These are phyloP conservation scores for Coffea canephora DNA, from an alignment of 257 asterid genomes.

Conservation along the genomic window DNA sequence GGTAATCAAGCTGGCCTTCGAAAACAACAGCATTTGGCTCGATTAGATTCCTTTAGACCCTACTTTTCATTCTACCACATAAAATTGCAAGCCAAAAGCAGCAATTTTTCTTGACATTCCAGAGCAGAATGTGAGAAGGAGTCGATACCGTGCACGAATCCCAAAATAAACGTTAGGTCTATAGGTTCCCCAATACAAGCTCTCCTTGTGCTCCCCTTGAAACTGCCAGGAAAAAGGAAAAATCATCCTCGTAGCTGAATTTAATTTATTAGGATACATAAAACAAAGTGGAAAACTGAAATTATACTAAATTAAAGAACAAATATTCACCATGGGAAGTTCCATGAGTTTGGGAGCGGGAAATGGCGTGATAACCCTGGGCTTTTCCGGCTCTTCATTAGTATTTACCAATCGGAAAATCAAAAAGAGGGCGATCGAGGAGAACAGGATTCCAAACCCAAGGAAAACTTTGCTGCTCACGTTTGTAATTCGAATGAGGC, in stretches of 20 bases:
- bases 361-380: constrained; percentile 80
- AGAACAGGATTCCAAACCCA: constrained; percentile 33
- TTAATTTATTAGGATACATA: neutral
- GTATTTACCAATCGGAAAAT: constrained; percentile 33
- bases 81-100: neutral
- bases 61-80: neutral
- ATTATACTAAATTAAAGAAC: neutral
- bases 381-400: constrained; percentile 42
- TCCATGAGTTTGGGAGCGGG: constrained; percentile 92
- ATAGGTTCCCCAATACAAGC: constrained; percentile 97
- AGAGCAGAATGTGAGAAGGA: constrained; percentile 3
- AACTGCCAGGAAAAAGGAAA: constrained; percentile 43
- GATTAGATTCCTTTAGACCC: neutral
- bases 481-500: constrained; percentile 34
- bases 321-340: constrained; percentile 67
- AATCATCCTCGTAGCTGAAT: constrained; percentile 3
- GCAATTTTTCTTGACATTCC: neutral
- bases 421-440: constrained; percentile 36
- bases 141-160: constrained; percentile 73
- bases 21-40: neutral
- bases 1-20: too few relatives aligned
- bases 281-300: neutral
- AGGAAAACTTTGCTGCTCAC: constrained; percentile 32
- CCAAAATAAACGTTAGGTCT: constrained; percentile 95
- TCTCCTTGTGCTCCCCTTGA: constrained; percentile 92